These are phyloP conservation scores for Extremus antarcticus DNA, from an alignment of 495 filamentous ascomycete species.

Conservation along the genomic window DNA sequence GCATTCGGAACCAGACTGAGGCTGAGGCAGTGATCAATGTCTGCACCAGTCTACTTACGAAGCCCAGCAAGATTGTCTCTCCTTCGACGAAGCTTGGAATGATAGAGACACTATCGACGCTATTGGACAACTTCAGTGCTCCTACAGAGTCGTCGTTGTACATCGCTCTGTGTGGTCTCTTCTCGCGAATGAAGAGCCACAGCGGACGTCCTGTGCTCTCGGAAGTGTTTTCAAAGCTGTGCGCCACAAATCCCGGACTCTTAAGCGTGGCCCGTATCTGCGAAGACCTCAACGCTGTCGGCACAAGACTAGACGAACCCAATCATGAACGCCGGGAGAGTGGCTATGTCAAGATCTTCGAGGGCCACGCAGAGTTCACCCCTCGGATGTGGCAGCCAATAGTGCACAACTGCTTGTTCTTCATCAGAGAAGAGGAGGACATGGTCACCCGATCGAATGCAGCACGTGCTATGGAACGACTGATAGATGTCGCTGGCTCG, in stretches of 20 bases:
- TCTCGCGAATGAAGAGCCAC: slow-evolving; percentile 6
- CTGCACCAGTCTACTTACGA: slow-evolving; percentile 54
- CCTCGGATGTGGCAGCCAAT: slow-evolving; percentile 84
- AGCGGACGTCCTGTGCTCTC: slow-evolving; percentile 58
- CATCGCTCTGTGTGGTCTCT: slow-evolving; percentile 15
- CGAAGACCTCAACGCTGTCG: slow-evolving; percentile 68
- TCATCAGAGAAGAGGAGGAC: slow-evolving; percentile 77
- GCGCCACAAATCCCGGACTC: slow-evolving; percentile 48
- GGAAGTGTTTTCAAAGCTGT: slow-evolving; percentile 58
- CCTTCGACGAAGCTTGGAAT: slow-evolving; percentile 74
- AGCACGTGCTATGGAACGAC: slow-evolving; percentile 67
- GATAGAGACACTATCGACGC: slow-evolving; percentile 47
- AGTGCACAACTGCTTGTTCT: slow-evolving; percentile 80
- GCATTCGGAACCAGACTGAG: slow-evolving; percentile 58
- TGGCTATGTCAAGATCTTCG: slow-evolving; percentile 66
- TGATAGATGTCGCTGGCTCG: slow-evolving; percentile 48
- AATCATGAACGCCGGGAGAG: slow-evolving; percentile 72
- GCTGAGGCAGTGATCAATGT: slow-evolving; percentile 63
- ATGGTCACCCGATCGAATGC: slow-evolving; percentile 77
- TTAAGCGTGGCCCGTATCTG: slow-evolving; percentile 60
- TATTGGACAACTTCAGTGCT: slow-evolving; percentile 5
- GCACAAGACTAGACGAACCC: slow-evolving; percentile 59
- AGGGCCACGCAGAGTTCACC: slow-evolving; percentile 43
- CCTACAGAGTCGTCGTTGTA: slow-evolving; percentile 7
- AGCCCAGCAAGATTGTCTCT: slow-evolving; percentile 68